Conservation (phyloP, 176 grass and related monocot genomes). For the Carex kokanica region DNA sequence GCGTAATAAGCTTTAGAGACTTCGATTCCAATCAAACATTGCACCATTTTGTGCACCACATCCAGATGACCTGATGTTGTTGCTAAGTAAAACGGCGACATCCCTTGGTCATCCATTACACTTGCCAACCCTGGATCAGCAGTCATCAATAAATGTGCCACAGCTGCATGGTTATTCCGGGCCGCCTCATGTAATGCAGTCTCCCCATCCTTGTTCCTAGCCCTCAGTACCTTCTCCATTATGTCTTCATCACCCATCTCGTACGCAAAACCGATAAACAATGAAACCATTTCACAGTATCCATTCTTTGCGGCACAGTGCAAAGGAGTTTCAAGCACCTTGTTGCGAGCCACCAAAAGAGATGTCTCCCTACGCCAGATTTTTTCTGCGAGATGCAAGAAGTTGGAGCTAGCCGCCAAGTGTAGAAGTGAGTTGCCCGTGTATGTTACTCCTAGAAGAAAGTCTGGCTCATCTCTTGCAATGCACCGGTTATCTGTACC, state of each 20-base stretch:
- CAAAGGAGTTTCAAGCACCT: conserved; percentile 25
- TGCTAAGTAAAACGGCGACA: conserved; percentile 27
- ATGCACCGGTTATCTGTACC: neutral
- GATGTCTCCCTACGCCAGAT: neutral
- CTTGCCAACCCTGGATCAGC: neutral
- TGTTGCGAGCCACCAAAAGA: neutral
- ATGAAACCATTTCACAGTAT: neutral
- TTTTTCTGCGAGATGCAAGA: neutral
- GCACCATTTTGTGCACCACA: neutral
- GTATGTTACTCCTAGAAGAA: neutral
- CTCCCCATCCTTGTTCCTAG: conserved; percentile 7
- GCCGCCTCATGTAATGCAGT: conserved; percentile 21
- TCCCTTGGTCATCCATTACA: neutral
- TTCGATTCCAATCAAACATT: neutral
- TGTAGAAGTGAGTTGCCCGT: neutral
- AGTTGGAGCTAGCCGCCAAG: too few species aligned
- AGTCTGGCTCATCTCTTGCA: neutral
- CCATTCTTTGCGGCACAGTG: conserved; percentile 26
- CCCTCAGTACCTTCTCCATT: neutral
- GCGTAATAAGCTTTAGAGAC: neutral
- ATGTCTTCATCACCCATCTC: neutral
- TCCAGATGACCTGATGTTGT: neutral
- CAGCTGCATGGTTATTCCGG: neutral
- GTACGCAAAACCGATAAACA: neutral
- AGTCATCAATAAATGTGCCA: neutral